Evolutionary conservation across 2,329 filamentous ascomycete species (phyloP).

Genomic region (Calonectria leucothoes): DNA sequence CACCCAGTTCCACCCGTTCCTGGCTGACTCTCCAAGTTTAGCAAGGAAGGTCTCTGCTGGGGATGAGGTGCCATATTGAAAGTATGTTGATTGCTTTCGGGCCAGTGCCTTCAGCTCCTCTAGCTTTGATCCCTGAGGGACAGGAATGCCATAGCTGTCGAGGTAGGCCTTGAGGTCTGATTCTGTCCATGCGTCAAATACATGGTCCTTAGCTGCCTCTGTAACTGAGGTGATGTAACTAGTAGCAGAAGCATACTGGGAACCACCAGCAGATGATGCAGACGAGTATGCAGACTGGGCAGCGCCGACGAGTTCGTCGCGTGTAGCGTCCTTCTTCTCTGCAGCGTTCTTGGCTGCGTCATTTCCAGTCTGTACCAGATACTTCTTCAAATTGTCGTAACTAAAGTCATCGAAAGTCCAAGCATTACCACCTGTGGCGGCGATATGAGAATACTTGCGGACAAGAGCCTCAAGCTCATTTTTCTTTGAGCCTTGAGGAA

Average conservation of each 20-base stretch:
- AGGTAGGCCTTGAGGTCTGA: conserved; percentile 82
- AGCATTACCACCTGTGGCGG: conserved; percentile 72
- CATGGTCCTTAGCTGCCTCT: conserved; percentile 70
- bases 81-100: conserved; percentile 80
- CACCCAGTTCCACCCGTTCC: conserved; percentile 64
- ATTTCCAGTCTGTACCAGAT: conserved; percentile 64
- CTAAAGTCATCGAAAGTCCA: conserved; percentile 87
- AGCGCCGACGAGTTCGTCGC: conserved; percentile 78
- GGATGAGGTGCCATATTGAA: conserved; percentile 78
- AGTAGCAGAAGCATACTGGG: conserved; percentile 74
- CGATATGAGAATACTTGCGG: conserved; percentile 79
- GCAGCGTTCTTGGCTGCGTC: conserved; percentile 68
- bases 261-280: conserved; percentile 68
- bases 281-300: conserved; percentile 71
- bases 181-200: conserved; percentile 80
- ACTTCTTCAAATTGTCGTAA: conserved; percentile 74
- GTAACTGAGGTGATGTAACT: conserved; percentile 77
- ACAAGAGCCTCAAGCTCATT: conserved; percentile 81
- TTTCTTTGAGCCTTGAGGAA: conserved; percentile 77
- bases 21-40: conserved; percentile 66
- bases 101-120: conserved; percentile 79
- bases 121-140: conserved; percentile 74
- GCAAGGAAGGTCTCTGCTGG: conserved; percentile 75
- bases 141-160: conserved; percentile 78
- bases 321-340: conserved; percentile 72